Base-by-base conservation (phyloP, 1,139 yeast species). In the Pichia sp. region DNA sequence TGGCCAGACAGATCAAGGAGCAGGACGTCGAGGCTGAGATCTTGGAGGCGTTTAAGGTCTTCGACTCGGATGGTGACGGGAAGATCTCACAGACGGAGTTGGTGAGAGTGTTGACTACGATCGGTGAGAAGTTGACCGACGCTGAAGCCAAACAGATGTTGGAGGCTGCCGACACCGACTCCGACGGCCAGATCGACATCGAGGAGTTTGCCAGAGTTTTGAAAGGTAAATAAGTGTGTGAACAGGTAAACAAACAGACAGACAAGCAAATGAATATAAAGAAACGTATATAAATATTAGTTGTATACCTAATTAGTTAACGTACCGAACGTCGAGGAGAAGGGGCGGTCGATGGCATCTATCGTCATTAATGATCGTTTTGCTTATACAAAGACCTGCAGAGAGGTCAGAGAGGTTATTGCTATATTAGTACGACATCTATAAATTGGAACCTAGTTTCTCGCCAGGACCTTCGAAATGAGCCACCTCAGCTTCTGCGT, bases 61-160 rank as follows among this genome's bases (percentile, higher is more conserved):
- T 91, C 69, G 84, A 79, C 64, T 77, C 90, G 70, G 95, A 93
- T 71, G 97, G 97, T 55, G 97, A 93, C 70, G 99, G 99, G 60
- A 87, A 87, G 73, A 93, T 93, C 68, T 87, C 96, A 56, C 93
- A 96, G 57, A 95, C 97, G 60, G 99, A 93, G 75, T 83, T 93
- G 71, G 87, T 95, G 74, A 96, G 92, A 71, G 98, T 93, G 50
- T 84, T 93, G 75, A 92, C 97, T 47, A 89, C 97, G 12, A 91
- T 95, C 70, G 99, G 99, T 63, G 99, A 93, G 73, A 90, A 89
- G 72, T 80, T 93, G 67, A 84, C 96, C 38, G 98, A 93, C 65
- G 95, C 92, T 53, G 99, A 93, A 73, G 97, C 95, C 55, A 95
- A 90, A 66, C 96, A 90, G 73, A 93, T 93, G 97, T 83, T 93